phyloP scores from a whole-genome alignment of 495 filamentous ascomycete species.

The Hypoxylon lienhwacheense region DNA sequence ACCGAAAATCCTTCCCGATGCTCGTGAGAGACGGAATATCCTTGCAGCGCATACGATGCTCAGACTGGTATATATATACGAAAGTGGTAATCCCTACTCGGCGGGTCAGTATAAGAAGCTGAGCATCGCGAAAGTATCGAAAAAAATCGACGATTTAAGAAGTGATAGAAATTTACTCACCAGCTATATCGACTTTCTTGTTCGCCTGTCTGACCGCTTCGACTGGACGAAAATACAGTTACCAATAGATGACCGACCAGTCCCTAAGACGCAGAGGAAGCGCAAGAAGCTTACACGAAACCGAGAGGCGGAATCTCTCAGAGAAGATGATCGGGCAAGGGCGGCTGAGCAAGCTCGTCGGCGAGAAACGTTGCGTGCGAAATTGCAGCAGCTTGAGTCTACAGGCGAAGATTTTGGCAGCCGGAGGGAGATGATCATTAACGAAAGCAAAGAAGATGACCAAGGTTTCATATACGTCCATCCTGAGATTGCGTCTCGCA shows the following conservation, averaged over 20 bases:
- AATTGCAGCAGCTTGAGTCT: conserved; percentile 28
- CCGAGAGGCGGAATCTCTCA: conserved; percentile 49
- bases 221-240: not conserved
- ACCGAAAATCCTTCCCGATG: conserved; percentile 19
- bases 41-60: conserved; percentile 21
- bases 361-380: conserved; percentile 49
- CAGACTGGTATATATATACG: conserved; percentile 30
- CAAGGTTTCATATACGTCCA: conserved; percentile 56
- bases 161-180: conserved; percentile 1
- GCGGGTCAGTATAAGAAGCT: conserved; percentile 21
- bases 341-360: conserved; percentile 54
- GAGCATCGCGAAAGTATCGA: conserved; percentile 9
- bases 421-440: conserved; percentile 61
- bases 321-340: conserved; percentile 50
- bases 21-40: conserved; percentile 5
- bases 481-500: conserved; percentile 48
- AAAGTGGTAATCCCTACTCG: not conserved
- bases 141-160: conserved; percentile 1
- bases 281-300: conserved; percentile 47
- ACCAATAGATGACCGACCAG: not conserved
- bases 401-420: conserved; percentile 38
- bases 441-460: conserved; percentile 64
- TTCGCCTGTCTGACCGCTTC: conserved; percentile 29
- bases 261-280: conserved; percentile 8
- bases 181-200: conserved; percentile 18